Base-by-base conservation (phyloP, 176 grass and related monocot species). In the Zizania latifolia region DNA sequence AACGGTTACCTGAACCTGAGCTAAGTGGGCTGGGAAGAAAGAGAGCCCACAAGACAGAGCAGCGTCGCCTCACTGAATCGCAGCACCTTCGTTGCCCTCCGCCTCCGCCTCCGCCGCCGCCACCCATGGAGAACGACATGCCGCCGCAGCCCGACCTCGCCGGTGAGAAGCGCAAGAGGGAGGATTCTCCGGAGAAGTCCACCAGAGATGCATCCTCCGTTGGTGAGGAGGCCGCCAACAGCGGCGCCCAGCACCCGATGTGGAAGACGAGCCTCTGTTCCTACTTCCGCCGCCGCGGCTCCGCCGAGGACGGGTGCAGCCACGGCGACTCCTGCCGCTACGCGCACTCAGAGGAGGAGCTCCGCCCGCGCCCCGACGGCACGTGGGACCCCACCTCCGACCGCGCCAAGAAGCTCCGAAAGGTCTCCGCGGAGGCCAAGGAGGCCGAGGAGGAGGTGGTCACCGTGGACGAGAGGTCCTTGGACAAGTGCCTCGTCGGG, bases 191-290 rank as follows among this genome's bases (percentile, higher is more conserved):
- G 15, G 85, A 41, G 6, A 26, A 26, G 29, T 0, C 59, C 10
- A 4, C 34, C 28, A 33, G 0, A 27, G 45, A 68, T 13, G 59
- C 28, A 5, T 58, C 32, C 16, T 5, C 30, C 27, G 39, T n/a
- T 21, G 50, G 2, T 2, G 67, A 44, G 14, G 46, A 59, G 13
- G 31, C 16, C 40, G 15, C 40, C 73, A 26, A 8, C 22, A 13
- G 23, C 54, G 60, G 23, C 38, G 23, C 29, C 14, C 64, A 51
- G 62, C 82, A 88, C 31, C 79, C 71, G 28, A 86, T 88, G 61
- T 94, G 91, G 84, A 99, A 92, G 86, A 99, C 95, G 67, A 99
- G 89, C 75, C 79, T 94, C 33, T 99, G 95, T 77, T 99, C 95
- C 54, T 99, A 43, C 78, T 99, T 82, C 71, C 79, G 89, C 19